phyloP scores from a whole-genome alignment of 1,284 basidiomycete species.

The Mrakiaceae sp. region DNA sequence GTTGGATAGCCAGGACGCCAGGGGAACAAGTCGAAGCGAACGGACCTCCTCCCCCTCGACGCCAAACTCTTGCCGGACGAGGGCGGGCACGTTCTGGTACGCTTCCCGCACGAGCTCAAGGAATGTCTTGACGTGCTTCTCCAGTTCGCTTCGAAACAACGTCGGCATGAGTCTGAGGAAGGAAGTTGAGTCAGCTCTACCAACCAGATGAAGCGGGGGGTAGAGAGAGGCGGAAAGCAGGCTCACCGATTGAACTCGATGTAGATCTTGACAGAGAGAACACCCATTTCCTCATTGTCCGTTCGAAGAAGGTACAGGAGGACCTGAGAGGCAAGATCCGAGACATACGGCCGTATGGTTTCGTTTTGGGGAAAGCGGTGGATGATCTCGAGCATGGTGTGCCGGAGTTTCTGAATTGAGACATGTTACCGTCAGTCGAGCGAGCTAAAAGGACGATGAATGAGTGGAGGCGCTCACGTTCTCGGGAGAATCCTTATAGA shows the following conservation, averaged over 20 bases:
- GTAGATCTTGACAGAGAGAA: constrained; percentile 81
- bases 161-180: constrained; percentile 25
- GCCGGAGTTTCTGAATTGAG: constrained; percentile 54
- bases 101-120: constrained; percentile 61
- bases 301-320: constrained; percentile 71
- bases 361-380: constrained; percentile 81
- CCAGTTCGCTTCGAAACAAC: constrained; percentile 54
- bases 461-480: constrained; percentile 36
- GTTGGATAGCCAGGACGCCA: no score
- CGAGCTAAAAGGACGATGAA: not conserved
- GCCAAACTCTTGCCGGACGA: constrained; percentile 64
- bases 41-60: constrained; percentile 18
- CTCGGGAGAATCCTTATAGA: constrained; percentile 66
- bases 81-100: constrained; percentile 60
- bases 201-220: not conserved
- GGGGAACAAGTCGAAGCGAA: no score
- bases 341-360: constrained; percentile 52
- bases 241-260: constrained; percentile 47
- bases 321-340: constrained; percentile 54
- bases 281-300: constrained; percentile 96
- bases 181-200: not conserved
- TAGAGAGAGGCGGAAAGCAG: not conserved
- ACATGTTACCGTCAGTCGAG: not conserved
- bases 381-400: constrained; percentile 73
- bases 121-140: constrained; percentile 70